A percentile compares a stretch with the other conserved stretches of the same genome.
Evolutionary conservation across 345 rosid genomes (phyloP).

Genomic region (Lumnitzera littorea): DNA sequence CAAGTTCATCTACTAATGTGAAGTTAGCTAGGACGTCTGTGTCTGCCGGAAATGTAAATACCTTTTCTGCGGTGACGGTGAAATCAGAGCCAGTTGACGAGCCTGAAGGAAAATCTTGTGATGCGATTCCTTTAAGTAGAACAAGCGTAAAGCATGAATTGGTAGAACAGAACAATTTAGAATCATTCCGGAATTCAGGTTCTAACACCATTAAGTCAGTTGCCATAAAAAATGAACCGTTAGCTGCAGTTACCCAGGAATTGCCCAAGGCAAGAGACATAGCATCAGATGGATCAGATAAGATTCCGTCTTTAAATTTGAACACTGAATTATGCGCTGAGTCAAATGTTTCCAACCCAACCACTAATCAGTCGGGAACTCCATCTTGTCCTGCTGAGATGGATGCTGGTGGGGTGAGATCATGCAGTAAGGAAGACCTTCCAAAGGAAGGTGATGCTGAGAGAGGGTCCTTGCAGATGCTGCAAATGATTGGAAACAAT

Average conservation of each 20-base stretch:
- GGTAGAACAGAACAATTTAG: conserved; percentile 21
- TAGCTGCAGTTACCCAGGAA: conserved; percentile 23
- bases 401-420: too few species aligned
- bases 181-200: conserved; percentile 14
- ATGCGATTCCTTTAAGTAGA: conserved; percentile 7
- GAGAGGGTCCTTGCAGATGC: too few species aligned
- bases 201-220: conserved; percentile 15
- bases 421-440: too few species aligned
- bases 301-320: not conserved
- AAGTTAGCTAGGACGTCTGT: conserved; percentile 11
- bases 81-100: conserved; percentile 62
- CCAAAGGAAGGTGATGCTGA: too few species aligned
- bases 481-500: too few species aligned
- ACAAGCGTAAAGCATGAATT: conserved; percentile 37
- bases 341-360: too few species aligned
- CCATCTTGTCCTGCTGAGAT: too few species aligned
- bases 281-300: conserved; percentile 13
- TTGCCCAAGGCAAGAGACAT: conserved; percentile 20
- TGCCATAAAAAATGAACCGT: conserved; percentile 48
- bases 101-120: conserved; percentile 16
- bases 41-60: conserved; percentile 17
- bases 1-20: conserved; percentile 17
- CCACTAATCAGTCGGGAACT: too few species aligned
- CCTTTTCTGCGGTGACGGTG: conserved; percentile 24
- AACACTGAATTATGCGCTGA: too few species aligned